These are phyloP conservation scores for Candolleomyces aberdarensis DNA, from an alignment of 768 basidiomycete genomes.

Conservation along the genomic window DNA sequence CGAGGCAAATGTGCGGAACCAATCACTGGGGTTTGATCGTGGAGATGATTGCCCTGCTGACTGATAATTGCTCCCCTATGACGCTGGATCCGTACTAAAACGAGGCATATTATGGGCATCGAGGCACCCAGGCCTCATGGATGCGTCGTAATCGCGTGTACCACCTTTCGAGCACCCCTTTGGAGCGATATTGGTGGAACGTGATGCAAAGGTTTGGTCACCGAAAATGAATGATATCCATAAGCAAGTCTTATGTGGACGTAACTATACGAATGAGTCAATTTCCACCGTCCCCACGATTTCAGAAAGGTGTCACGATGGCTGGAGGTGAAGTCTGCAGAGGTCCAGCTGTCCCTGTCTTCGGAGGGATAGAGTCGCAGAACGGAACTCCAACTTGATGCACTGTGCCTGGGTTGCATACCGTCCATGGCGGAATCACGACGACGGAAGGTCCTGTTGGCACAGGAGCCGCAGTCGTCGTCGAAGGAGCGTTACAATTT, in stretches of 20 bases:
- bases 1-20: slow-evolving; percentile 7
- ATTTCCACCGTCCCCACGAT: background rate
- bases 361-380: slow-evolving; percentile 2
- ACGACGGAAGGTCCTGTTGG: background rate
- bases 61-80: too few species aligned
- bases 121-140: too few species aligned
- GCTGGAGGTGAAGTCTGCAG: background rate
- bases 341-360: background rate
- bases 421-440: slow-evolving; percentile 3
- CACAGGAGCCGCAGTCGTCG: background rate
- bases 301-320: background rate
- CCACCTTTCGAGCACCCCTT: too few species aligned
- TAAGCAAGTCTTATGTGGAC: too few species aligned
- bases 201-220: too few species aligned
- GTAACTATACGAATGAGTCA: too few species aligned
- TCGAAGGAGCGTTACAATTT: background rate
- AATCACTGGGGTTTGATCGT: background rate
- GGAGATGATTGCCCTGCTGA: too few species aligned
- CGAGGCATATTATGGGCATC: too few species aligned
- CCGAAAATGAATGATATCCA: too few species aligned
- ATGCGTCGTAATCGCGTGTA: too few species aligned
- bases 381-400: background rate
- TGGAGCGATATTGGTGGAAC: too few species aligned
- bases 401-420: background rate
- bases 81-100: too few species aligned